Evolutionary conservation across 768 basidiomycete genomes (phyloP).

Genomic region (Fistulinella prunicolor): DNA sequence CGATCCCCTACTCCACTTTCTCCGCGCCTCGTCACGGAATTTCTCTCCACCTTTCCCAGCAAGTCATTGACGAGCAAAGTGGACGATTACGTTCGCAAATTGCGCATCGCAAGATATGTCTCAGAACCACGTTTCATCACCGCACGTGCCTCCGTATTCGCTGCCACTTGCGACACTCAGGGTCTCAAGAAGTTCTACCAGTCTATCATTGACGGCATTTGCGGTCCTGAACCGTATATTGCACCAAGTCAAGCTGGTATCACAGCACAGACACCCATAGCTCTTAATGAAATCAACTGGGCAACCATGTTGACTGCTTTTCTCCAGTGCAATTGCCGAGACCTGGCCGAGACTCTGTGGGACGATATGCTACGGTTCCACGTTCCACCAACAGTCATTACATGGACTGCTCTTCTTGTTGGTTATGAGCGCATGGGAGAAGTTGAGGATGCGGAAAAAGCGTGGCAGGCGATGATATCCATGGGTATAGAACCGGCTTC

Average conservation of each 20-base stretch:
- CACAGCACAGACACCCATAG: constrained; percentile 40
- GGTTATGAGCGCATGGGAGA: constrained; percentile 54
- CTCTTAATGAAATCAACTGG: constrained; percentile 61
- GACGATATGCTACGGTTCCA: constrained; percentile 54
- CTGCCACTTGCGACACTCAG: constrained; percentile 30
- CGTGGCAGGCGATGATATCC: constrained; percentile 65
- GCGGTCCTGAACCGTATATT: constrained; percentile 52
- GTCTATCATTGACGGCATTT: constrained; percentile 48
- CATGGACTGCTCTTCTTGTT: constrained; percentile 73
- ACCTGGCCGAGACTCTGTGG: constrained; percentile 66
- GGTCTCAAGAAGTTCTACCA: constrained; percentile 49
- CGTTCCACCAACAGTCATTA: constrained; percentile 48
- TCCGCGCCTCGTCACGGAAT: constrained; percentile 32
- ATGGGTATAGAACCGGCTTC: constrained; percentile 56
- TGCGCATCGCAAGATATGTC: constrained; percentile 52
- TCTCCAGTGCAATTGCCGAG: constrained; percentile 49
- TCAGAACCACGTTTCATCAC: constrained; percentile 48
- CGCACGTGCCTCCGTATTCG: constrained; percentile 48
- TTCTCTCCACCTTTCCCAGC: constrained; percentile 40
- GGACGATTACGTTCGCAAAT: constrained; percentile 42
- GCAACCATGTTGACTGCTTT: constrained; percentile 64
- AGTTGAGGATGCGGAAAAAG: constrained; percentile 49
- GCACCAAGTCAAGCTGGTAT: constrained; percentile 40
- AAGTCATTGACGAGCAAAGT: constrained; percentile 41
- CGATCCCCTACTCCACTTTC: constrained; percentile 38